phyloP scores from a whole-genome alignment of 495 filamentous ascomycete species.

The Aspergillus nidulans region DNA sequence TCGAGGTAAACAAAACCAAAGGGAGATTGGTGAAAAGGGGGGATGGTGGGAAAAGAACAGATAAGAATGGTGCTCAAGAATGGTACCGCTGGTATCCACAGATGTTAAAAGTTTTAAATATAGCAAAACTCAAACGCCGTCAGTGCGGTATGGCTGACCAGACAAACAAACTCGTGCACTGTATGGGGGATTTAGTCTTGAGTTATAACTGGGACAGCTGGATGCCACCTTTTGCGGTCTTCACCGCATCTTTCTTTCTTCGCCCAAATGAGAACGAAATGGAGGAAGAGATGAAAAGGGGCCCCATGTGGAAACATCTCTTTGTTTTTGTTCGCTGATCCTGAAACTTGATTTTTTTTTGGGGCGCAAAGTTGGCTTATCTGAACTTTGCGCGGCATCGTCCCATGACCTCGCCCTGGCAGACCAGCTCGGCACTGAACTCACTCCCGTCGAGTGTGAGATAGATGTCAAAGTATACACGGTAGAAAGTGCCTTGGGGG shows the following conservation, averaged over 20 bases:
- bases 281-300: neutral
- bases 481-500: conserved; percentile 96
- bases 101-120: neutral
- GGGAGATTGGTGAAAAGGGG: neutral
- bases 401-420: conserved; percentile 98
- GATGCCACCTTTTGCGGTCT: neutral
- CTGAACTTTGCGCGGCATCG: conserved; percentile 85
- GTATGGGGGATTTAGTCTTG: neutral
- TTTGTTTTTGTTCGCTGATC: conserved; percentile 6
- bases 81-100: neutral
- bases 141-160: conserved; percentile 18
- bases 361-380: conserved; percentile 22
- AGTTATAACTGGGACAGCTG: too few species aligned
- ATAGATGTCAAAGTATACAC: conserved; percentile 76
- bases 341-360: neutral
- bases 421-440: conserved; percentile 96
- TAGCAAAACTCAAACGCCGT: conserved; percentile 13
- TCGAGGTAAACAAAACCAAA: conserved; percentile 1
- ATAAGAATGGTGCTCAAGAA: neutral
- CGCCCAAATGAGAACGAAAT: neutral
- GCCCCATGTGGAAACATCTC: neutral
- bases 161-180: neutral
- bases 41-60: neutral
- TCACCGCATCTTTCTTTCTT: neutral
- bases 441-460: conserved; percentile 95